Percentiles rank a stretch among this genome's conserved stretches.
Conservation (phyloP, 2,329 filamentous ascomycete genomes). For the Didymella arachidicola region DNA sequence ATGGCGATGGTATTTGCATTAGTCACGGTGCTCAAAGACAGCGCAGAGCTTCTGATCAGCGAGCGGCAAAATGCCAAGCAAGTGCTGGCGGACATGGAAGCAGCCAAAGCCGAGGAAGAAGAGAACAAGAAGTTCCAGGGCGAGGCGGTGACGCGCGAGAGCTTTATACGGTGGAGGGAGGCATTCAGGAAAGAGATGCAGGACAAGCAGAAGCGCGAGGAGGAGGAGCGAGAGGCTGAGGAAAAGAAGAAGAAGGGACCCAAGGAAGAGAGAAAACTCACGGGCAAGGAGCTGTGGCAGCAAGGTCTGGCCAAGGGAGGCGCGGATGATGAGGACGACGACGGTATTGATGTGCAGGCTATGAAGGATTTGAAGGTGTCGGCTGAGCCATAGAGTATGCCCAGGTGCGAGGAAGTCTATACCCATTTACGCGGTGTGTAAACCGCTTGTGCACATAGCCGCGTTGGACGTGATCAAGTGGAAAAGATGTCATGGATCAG, state of each 20-base stretch:
- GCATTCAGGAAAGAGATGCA: constrained; percentile 82
- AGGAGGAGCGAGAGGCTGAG: constrained; percentile 76
- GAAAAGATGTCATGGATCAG: constrained; percentile 1
- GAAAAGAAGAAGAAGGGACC: constrained; percentile 57
- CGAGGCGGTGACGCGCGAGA: constrained; percentile 83
- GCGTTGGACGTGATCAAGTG: background rate
- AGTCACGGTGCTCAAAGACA: constrained; percentile 85
- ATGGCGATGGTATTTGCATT: constrained; percentile 98
- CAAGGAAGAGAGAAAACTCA: constrained; percentile 82
- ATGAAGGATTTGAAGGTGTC: constrained; percentile 54
- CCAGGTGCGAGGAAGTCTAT: constrained; percentile 22
- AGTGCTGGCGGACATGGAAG: constrained; percentile 60
- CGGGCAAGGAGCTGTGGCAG: constrained; percentile 63
- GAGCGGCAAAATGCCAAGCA: constrained; percentile 73
- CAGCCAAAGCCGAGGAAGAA: constrained; percentile 77
- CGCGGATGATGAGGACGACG: constrained; percentile 73
- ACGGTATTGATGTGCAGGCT: constrained; percentile 61
- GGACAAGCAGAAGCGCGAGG: constrained; percentile 67
- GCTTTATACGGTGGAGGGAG: constrained; percentile 83
- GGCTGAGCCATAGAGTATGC: constrained; percentile 47
- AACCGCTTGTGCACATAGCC: constrained; percentile 1
- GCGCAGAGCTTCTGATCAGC: constrained; percentile 82
- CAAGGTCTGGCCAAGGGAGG: constrained; percentile 64
- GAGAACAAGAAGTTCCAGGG: constrained; percentile 98
- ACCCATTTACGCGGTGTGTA: constrained; percentile 26